Conservation (phyloP, 1,284 basidiomycete species). For the Ceratobasidium theobromae region DNA sequence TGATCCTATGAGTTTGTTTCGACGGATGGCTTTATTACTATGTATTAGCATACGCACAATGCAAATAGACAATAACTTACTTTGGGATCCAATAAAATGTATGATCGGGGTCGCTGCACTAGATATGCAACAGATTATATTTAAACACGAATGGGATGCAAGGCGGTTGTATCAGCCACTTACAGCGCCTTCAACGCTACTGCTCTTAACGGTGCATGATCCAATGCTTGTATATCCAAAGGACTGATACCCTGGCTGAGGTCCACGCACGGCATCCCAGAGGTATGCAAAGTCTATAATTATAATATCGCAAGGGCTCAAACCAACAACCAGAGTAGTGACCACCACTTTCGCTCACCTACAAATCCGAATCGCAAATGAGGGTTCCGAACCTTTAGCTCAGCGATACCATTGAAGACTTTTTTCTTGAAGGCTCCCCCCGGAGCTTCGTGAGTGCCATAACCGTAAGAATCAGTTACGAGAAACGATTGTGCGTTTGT, state of each 20-base stretch:
- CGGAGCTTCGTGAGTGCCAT: constrained; percentile 44
- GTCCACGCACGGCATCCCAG: constrained; percentile 51
- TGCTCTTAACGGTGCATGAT: constrained; percentile 41
- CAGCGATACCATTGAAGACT: constrained; percentile 46
- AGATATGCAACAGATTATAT: background rate
- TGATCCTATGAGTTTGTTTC: constrained; percentile 13
- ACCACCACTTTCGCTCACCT: background rate
- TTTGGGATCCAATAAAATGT: constrained; percentile 6
- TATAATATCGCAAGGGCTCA: too few species aligned
- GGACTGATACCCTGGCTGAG: constrained; percentile 47
- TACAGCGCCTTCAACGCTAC: constrained; percentile 9
- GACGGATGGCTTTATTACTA: background rate
- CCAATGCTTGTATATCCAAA: constrained; percentile 52
- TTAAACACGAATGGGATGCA: background rate
- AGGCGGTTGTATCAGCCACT: background rate
- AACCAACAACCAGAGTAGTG: background rate
- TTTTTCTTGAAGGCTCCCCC: constrained; percentile 50
- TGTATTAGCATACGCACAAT: background rate
- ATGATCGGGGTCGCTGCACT: constrained; percentile 4
- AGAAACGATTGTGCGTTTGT: constrained; percentile 52
- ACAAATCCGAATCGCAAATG: constrained; percentile 49
- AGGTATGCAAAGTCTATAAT: constrained; percentile 45
- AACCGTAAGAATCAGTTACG: constrained; percentile 52
- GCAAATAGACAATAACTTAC: background rate
- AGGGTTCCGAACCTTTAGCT: constrained; percentile 36